Evolutionary conservation across 2,329 filamentous ascomycete species (phyloP), one percentile per base, ranked within the genome.

Genomic region (Trichoderma breve): DNA sequence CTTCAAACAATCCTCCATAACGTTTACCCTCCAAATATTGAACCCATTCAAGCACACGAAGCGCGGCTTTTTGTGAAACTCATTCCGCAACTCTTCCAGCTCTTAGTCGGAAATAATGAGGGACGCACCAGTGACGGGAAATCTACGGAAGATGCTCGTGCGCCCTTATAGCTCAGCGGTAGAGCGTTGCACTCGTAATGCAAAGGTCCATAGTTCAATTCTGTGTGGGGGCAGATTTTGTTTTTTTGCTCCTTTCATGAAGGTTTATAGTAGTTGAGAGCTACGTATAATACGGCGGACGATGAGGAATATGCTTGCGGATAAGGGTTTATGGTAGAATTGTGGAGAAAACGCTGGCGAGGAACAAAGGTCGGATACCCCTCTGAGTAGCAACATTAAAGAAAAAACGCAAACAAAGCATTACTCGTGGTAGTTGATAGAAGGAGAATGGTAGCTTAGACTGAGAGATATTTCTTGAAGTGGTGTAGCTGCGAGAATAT

Each of bases 141-240:
- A 51, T 51, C 43, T 51, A 21, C 43, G 43, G 43, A 51, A 51
- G 43, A 21, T 51, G 12, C 43, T 51, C 43, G n/a, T 21, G 9
- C 43, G 72, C 72, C 72, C 70, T 47, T 72, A 73, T 73, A 61
- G 72, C 72, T 73, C 70, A 73, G 72, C 63, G 72, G 72, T 72
- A 73, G 70, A 73, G 72, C 72, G 72, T 73, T 61, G 72, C 72
- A 73, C 72, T 73, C 72, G 72, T 73, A 73, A 73, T 73, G 72
- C 72, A 61, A 73, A 73, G 72, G 70, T 72, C 72, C 72, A 73
- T 73, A 72, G 72, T 73, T 73, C 72, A 72, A 73, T 30, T 60
- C 72, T 72, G 72, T 73, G 72, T 73, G 70, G 72, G 70, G 72
- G 72, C 72, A 69, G 36, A 21, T 21, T 9, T 14, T 47, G 11